phyloP scores from a whole-genome alignment of 2,329 filamentous ascomycete genomes.

The Colletotrichum sp. region DNA sequence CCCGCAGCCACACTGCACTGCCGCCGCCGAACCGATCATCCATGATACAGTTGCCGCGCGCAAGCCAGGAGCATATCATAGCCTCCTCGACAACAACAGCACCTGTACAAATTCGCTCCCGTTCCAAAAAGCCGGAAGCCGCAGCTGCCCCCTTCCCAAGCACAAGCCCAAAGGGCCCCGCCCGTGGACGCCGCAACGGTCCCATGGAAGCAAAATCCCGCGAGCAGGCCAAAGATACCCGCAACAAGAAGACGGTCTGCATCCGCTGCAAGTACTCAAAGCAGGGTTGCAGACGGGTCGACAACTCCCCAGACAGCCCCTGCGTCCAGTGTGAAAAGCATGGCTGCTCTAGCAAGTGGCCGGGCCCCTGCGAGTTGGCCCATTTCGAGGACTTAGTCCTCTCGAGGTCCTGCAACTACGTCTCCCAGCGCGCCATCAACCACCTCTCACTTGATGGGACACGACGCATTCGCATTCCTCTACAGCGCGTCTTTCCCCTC shows the following conservation, averaged over 20 bases:
- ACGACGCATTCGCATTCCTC: constrained; percentile 40
- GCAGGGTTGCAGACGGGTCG: constrained; percentile 4
- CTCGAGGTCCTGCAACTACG: constrained; percentile 48
- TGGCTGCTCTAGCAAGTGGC: constrained; percentile 2
- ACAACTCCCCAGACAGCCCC: background rate
- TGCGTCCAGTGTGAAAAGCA: constrained; percentile 16
- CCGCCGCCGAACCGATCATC: background rate
- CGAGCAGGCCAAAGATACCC: constrained; percentile 13
- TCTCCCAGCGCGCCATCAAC: constrained; percentile 47
- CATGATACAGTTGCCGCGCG: background rate
- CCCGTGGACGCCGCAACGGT: constrained; percentile 11
- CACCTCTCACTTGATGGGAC: constrained; percentile 39
- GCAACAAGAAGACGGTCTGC: constrained; percentile 21
- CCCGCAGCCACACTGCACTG: background rate
- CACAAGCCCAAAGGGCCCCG: background rate
- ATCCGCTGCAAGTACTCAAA: constrained; percentile 22
- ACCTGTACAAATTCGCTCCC: background rate
- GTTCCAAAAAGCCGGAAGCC: background rate
- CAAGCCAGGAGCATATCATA: background rate
- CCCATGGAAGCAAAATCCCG: constrained; percentile 12
- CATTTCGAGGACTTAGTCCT: constrained; percentile 48
- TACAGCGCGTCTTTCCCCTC: constrained; percentile 42
- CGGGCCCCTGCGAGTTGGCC: constrained; percentile 41
- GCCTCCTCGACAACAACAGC: background rate
- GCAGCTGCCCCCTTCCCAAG: background rate